Base-by-base conservation (phyloP, 2,329 filamentous ascomycete species). In the Diaporthe capsici region DNA sequence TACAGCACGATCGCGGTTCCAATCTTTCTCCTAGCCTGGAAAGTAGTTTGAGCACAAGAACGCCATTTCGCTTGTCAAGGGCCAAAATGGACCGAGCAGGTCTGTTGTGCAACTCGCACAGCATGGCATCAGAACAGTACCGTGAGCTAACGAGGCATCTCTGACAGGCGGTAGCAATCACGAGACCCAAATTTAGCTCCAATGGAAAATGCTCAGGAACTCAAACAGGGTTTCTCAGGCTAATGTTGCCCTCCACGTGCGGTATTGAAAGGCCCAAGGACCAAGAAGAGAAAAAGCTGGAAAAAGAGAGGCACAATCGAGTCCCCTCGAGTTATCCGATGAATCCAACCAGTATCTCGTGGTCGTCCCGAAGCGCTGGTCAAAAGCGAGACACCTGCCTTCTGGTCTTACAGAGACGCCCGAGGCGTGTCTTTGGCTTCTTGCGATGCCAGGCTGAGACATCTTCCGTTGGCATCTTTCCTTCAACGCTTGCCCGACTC, bases 41-140 rank as follows among this genome's bases (percentile, higher is more conserved):
- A 28, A 37, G 10, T n/a, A 9, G 17, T 47, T 61, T 55, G 72
- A 67, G 28, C 42, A 47, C 57, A 67, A 75, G 15, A 49, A 60
- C 75, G 72, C 75, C 75, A 76, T 55, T 65, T 76, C 75, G 75
- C 75, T 76, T 76, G 67, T 61, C 72, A 55, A 72, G 72, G 60
- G 25, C 37, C 44, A 72, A 75, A 71, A 61, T 68, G 53, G 67
- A 55, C 72, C 39, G 37, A 67, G 17, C 44, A 72, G 44, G 10
- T 13, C 60, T 76, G 75, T 31, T 58, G 72, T 72, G 72, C 10
- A 37, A 60, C 58, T 75, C 20, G 44, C 60, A 72, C 72, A 20
- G 72, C 72, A 75, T 72, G 12, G 22, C 42, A 61, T 72, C 42
- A 68, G 34, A 73, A 67, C 51, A 47, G 17, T 53, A 25, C 37